A percentile compares a stretch with the other conserved stretches of the same genome.
Evolutionary conservation across 148 eudicot genomes (phyloP).

Genomic region (Chenopodium quinoa): DNA sequence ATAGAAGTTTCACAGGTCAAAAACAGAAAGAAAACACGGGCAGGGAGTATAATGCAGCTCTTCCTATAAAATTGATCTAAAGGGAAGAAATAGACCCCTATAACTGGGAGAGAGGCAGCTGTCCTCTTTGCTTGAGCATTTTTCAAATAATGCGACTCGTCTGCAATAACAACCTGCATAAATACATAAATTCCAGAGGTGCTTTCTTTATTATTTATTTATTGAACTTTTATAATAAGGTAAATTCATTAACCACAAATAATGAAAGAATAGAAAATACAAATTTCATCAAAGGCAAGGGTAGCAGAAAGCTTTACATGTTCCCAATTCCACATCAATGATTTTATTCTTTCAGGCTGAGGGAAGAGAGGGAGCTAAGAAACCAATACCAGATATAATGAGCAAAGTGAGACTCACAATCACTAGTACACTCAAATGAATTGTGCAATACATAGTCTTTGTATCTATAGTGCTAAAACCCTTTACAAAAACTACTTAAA

Average conservation of each 20-base stretch:
- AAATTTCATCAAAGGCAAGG: not conserved
- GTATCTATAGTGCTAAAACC: too few species aligned
- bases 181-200: conserved; percentile 15
- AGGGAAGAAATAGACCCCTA: conserved; percentile 50
- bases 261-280: not conserved
- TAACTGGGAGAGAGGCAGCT: conserved; percentile 69
- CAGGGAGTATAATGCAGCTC: not conserved
- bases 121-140: conserved; percentile 97
- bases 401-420: not conserved
- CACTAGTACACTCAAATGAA: too few species aligned
- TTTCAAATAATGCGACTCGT: conserved; percentile 94
- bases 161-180: conserved; percentile 89
- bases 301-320: not conserved
- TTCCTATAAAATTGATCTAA: not conserved
- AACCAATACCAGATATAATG: not conserved
- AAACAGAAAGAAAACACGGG: not conserved
- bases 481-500: too few species aligned
- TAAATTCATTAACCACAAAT: conserved; percentile 5
- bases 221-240: not conserved
- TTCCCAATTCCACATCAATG: not conserved
- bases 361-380: not conserved
- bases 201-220: conserved; percentile 7
- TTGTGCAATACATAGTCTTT: too few species aligned
- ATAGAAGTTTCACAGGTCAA: conserved; percentile 10
- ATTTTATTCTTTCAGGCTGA: not conserved